phyloP scores from a whole-genome alignment of 495 filamentous ascomycete species.

The Beverwykella pulmonaria region DNA sequence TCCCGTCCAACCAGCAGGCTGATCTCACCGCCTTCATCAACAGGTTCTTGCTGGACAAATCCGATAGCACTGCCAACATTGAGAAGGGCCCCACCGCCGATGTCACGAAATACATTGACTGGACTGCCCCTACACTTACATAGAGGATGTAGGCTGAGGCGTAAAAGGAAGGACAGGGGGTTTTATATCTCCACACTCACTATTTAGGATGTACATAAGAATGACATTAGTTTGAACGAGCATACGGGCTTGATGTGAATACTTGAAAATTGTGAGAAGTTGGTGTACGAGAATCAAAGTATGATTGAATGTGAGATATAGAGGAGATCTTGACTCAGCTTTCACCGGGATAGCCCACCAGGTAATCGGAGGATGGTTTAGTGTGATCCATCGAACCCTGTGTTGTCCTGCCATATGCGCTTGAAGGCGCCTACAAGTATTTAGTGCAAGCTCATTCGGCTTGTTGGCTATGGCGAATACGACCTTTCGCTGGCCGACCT shows the following conservation, averaged over 20 bases:
- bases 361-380: too few species aligned
- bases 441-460: too few species aligned
- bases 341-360: too few species aligned
- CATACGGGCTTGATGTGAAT: neutral
- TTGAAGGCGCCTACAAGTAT: too few species aligned
- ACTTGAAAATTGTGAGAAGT: too few species aligned
- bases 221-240: neutral
- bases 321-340: too few species aligned
- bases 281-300: too few species aligned
- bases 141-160: constrained; percentile 17
- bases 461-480: too few species aligned
- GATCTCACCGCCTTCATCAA: constrained; percentile 59
- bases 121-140: constrained; percentile 40
- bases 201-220: constrained; percentile 21
- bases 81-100: constrained; percentile 39
- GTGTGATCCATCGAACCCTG: too few species aligned
- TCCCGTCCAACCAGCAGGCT: constrained; percentile 53
- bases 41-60: constrained; percentile 53
- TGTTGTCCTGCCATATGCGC: too few species aligned
- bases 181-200: constrained; percentile 20
- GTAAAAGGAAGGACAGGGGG: neutral
- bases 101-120: constrained; percentile 43
- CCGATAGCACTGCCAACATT: constrained; percentile 40
- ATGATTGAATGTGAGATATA: too few species aligned
- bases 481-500: too few species aligned